These are phyloP conservation scores for Echria macrotheca DNA, from an alignment of 495 filamentous ascomycete genomes.

Conservation along the genomic window DNA sequence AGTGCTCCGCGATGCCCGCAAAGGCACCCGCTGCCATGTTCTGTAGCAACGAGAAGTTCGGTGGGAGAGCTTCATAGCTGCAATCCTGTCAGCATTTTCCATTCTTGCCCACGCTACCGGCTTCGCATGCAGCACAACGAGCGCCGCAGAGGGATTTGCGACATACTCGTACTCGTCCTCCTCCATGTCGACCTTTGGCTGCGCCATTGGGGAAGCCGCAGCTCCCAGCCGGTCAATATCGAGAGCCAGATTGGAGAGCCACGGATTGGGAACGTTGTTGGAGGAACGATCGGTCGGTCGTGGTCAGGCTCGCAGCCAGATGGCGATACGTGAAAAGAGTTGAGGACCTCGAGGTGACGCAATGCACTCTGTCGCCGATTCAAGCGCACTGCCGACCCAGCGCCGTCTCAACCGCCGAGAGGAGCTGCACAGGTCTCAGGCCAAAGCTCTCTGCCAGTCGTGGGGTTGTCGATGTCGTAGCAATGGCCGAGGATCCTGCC, in stretches of 20 bases:
- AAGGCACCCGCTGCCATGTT: constrained; percentile 96
- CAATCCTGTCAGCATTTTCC: constrained; percentile 8
- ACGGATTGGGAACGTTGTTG: no score
- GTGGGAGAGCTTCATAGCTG: constrained; percentile 56
- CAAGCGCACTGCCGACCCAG: background rate
- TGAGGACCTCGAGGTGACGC: background rate
- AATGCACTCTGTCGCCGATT: background rate
- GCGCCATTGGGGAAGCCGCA: constrained; percentile 53
- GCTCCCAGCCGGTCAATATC: constrained; percentile 49
- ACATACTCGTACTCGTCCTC: constrained; percentile 58
- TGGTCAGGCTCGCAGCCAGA: background rate
- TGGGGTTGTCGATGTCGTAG: constrained; percentile 2
- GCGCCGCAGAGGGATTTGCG: background rate
- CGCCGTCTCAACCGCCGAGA: background rate
- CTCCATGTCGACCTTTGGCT: constrained; percentile 48
- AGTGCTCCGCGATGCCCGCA: constrained; percentile 73
- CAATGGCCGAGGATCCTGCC: constrained; percentile 3
- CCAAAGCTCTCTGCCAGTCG: background rate
- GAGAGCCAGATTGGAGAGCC: constrained; percentile 52
- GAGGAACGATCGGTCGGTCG: no score
- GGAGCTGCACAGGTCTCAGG: background rate
- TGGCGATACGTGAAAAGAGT: background rate
- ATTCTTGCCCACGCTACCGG: background rate
- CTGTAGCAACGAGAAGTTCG: constrained; percentile 54
- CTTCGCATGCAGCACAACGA: background rate